Conservation (phyloP, 169 alveolate genomes). For the Cryptosporidium sp. region DNA sequence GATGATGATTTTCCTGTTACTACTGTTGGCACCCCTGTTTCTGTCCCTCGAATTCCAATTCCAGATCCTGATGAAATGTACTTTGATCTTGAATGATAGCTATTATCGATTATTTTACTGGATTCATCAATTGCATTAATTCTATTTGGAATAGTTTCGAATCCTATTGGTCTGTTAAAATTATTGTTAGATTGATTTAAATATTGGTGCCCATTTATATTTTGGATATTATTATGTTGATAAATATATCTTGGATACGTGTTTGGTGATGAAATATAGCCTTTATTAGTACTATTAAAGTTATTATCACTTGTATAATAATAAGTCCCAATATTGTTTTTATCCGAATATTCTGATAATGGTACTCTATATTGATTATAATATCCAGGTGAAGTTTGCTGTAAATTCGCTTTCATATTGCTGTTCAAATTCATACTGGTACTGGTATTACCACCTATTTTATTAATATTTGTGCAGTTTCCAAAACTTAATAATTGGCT, state of each 20-base stretch:
- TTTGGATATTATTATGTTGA: not conserved
- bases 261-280: conserved; percentile 15
- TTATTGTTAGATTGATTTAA: not conserved
- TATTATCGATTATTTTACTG: not conserved
- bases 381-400: not conserved
- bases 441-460: not conserved
- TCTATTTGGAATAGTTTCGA: not conserved
- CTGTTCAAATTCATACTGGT: not conserved
- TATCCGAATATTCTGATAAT: not conserved
- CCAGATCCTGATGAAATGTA: not conserved
- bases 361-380: not conserved
- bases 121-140: not conserved
- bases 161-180: not conserved
- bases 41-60: not conserved
- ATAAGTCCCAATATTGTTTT: not conserved
- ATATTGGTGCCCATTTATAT: not conserved
- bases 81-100: not conserved
- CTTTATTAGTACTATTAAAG: not conserved
- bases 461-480: not conserved
- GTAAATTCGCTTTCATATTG: not conserved
- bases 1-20: not conserved
- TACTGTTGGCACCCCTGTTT: too few relatives aligned
- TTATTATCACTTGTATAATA: not conserved
- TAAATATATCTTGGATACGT: conserved; percentile 8
- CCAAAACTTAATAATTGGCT: conserved; percentile 1